Percentiles rank a stretch among this genome's conserved stretches.
phyloP scores from a whole-genome alignment of 2,329 filamentous ascomycete species.

The Sporothrix mexicana region DNA sequence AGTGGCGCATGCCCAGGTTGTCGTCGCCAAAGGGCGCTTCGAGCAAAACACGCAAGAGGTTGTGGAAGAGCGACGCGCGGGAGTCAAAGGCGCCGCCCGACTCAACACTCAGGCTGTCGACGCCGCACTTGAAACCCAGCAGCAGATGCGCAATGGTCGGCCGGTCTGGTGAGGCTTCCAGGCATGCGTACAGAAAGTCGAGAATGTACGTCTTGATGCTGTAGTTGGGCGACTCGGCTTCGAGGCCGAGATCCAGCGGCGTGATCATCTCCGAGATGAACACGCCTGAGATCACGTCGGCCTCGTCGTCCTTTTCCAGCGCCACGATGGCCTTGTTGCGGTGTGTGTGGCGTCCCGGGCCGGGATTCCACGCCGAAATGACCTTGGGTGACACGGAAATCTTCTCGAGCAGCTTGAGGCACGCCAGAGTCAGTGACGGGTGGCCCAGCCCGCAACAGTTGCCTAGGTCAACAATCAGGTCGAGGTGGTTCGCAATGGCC shows the following conservation, averaged over 20 bases:
- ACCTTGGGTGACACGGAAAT: conserved; percentile 84
- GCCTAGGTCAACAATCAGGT: conserved; percentile 80
- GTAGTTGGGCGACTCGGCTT: conserved; percentile 73
- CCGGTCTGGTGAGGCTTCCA: conserved; percentile 73
- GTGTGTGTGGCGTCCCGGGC: conserved; percentile 65
- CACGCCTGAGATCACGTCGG: conserved; percentile 77
- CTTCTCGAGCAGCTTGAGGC: conserved; percentile 82
- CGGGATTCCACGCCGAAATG: conserved; percentile 70
- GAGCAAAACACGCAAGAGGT: conserved; percentile 73
- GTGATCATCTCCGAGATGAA: conserved; percentile 72
- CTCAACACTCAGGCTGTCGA: conserved; percentile 71
- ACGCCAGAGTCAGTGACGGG: conserved; percentile 77
- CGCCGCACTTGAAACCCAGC: conserved; percentile 82
- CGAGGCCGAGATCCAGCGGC: conserved; percentile 73
- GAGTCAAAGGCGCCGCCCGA: conserved; percentile 72
- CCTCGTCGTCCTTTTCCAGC: conserved; percentile 80
- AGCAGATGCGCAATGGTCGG: conserved; percentile 91
- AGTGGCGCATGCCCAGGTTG: conserved; percentile 63
- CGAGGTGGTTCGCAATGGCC: conserved; percentile 79
- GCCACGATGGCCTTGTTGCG: conserved; percentile 86
- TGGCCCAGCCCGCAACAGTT: conserved; percentile 87
- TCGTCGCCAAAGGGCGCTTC: conserved; percentile 70
- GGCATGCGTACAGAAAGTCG: conserved; percentile 81
- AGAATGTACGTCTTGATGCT: conserved; percentile 83
- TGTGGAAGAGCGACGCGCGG: conserved; percentile 81